Base-by-base conservation (phyloP, 2,329 filamentous ascomycete genomes). In the Alternaria arbusti region DNA sequence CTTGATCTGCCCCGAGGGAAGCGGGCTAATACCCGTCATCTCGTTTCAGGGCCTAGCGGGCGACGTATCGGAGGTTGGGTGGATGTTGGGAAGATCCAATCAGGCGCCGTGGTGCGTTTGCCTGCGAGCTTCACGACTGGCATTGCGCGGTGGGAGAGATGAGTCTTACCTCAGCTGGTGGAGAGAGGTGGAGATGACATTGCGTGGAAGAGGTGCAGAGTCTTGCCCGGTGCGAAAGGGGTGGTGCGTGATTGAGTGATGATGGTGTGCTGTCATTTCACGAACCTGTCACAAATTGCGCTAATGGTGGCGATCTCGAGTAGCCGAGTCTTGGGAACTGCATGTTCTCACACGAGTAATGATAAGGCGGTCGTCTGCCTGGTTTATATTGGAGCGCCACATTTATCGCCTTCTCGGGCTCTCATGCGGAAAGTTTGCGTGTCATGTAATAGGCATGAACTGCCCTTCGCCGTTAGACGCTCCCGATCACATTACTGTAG, bases 11-110 rank as follows among this genome's bases (percentile, higher is more conserved):
- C 43, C 44, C 50, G 50, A 44, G 17, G 11, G 44, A 45, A 54
- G 47, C 59, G 54, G 61, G 15, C 70, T 69, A 54, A 69, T 70
- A 67, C 66, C 63, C 68, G 69, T 77, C 74, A 77, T 78, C 69
- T 77, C 69, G 67, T 70, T 70, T 70, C 61, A 45, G 51, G 22
- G 52, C 57, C 54, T 51, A 26, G 52, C 60, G 22, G 63, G 63
- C 56, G 63, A 43, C 32, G 56, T 55, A 46, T 59, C 59, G 59
- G 50, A 64, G 32, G 25, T 49, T 43, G 40, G 20, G 61, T 57
- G 30, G 32, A 26, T 17, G 25, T 49, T 36, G 40, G 26, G 59
- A 58, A 22, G 32, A 26, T 17, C 74, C 74, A 78, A 76, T 76
- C 68, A 68, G 70, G 61, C 51, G 47, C 52, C 49, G 32, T 52